A percentile compares a stretch with the other conserved stretches of the same genome.
phyloP scores from a whole-genome alignment of 306 rosid species.

The Dryas octopetala region DNA sequence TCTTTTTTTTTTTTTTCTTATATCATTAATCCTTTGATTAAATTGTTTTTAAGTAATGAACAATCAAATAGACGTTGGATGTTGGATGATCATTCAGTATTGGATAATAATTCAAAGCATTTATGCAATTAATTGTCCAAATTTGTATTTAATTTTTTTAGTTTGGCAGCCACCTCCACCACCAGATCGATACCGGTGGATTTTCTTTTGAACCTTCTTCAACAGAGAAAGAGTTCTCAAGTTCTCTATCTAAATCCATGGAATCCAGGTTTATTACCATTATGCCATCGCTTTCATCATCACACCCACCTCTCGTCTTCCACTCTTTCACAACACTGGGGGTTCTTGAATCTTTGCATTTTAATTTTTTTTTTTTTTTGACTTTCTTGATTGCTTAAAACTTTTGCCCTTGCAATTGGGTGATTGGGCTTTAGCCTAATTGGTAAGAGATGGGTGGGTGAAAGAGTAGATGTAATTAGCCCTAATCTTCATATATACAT shows the following conservation, averaged over 20 bases:
- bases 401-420: neutral
- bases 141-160: too few species aligned
- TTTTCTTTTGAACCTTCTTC: neutral
- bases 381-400: neutral
- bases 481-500: too few species aligned
- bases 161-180: neutral
- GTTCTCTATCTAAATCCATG: neutral
- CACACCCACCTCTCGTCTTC: neutral
- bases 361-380: neutral
- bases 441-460: too few species aligned
- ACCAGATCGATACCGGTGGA: neutral
- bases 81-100: too few species aligned
- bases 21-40: too few species aligned
- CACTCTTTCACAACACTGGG: neutral
- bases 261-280: neutral
- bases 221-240: neutral
- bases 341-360: neutral
- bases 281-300: neutral
- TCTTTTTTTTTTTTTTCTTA: too few species aligned
- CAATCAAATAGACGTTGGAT: too few species aligned
- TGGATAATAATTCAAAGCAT: too few species aligned
- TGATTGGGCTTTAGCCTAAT: too few species aligned
- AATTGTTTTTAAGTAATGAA: too few species aligned
- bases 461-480: too few species aligned
- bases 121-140: too few species aligned